Base-by-base conservation (phyloP, 306 rosid species). In the Vigna angularis region DNA sequence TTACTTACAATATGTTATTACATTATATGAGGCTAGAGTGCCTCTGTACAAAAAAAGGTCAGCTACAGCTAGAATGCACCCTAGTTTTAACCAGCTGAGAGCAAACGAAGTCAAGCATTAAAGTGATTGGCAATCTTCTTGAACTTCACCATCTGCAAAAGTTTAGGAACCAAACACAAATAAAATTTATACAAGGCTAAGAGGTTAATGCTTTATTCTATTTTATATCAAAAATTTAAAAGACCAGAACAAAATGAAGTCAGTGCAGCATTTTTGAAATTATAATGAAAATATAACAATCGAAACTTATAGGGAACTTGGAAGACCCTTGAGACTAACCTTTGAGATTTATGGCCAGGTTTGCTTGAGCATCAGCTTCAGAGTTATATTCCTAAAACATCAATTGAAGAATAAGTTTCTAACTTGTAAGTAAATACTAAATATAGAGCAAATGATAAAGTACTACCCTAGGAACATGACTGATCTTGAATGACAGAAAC, bases 291-390 rank as follows among this genome's bases (percentile, higher is more conserved):
- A n/a, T 10, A 47, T 59, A 15, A 9, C 49, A 67, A 76, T 38
- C 61, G 5, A 49, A 56, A 59, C 1, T n/a, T 12, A 20, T 6
- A 55, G 10, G 49, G 53, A 72, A 69, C 79, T 62, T 14, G 13
- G 30, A 77, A 74, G 48, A 67, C 63, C 17, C 82, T 70, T 48
- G 74, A 15, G 44, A 64, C 87, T 86, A 55, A 92, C 97, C 97
- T 70, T 11, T 67, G 58, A 90, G 94, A 84, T 79, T 47, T 81
- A 83, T 9, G 49, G 89, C 98, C 50, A 68, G 58, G 83, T 93
- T 92, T 30, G 99, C 98, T 86, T 84, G 90, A 64, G 67, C 89
- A 78, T 93, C 98, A 42, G 99, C 99, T 30, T 88, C 90, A 0
- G 86, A 71, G 86, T 95, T 95, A 72, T 26, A 86, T 77, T 89